A percentile compares a stretch with the other conserved stretches of the same genome.
phyloP scores from a whole-genome alignment of 2,329 filamentous ascomycete species.

The Neobulgaria alba region DNA sequence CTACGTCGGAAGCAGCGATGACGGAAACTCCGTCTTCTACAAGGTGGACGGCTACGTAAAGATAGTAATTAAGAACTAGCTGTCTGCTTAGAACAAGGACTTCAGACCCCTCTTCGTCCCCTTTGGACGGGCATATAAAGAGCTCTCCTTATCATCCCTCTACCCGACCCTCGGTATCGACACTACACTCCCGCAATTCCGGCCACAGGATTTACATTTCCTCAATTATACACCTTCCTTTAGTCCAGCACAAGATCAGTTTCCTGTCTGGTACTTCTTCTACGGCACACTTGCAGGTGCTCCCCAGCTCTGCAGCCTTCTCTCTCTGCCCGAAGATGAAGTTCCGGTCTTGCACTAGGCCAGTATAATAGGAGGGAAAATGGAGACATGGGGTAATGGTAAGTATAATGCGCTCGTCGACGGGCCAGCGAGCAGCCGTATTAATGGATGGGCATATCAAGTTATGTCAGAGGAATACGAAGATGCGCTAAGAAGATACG shows the following conservation, averaged over 20 bases:
- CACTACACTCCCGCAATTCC: conserved; percentile 25
- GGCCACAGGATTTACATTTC: conserved; percentile 12
- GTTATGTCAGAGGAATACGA: conserved; percentile 28
- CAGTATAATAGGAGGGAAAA: conserved; percentile 23
- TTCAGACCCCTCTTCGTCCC: conserved; percentile 25
- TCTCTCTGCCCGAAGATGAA: conserved; percentile 21
- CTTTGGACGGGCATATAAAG: conserved; percentile 23
- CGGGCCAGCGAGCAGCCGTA: conserved; percentile 10
- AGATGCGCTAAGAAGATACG: conserved; percentile 29
- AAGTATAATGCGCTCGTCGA: conserved; percentile 35
- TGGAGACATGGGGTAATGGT: conserved; percentile 31
- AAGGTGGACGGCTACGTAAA: conserved; percentile 16
- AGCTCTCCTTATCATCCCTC: conserved; percentile 17
- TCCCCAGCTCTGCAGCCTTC: conserved; percentile 16
- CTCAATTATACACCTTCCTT: neutral
- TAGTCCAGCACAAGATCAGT: conserved; percentile 12
- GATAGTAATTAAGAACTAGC: conserved; percentile 11
- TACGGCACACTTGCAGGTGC: conserved; percentile 32
- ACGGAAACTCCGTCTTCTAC: conserved; percentile 20
- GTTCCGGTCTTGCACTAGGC: conserved; percentile 24
- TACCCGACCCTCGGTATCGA: conserved; percentile 17
- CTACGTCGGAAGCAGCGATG: conserved; percentile 14
- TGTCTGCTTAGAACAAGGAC: conserved; percentile 10
- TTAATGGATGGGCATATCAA: conserved; percentile 28
- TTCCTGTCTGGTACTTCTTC: conserved; percentile 35